Conservation (phyloP, 495 filamentous ascomycete genomes). For the Podospora appendiculata region DNA sequence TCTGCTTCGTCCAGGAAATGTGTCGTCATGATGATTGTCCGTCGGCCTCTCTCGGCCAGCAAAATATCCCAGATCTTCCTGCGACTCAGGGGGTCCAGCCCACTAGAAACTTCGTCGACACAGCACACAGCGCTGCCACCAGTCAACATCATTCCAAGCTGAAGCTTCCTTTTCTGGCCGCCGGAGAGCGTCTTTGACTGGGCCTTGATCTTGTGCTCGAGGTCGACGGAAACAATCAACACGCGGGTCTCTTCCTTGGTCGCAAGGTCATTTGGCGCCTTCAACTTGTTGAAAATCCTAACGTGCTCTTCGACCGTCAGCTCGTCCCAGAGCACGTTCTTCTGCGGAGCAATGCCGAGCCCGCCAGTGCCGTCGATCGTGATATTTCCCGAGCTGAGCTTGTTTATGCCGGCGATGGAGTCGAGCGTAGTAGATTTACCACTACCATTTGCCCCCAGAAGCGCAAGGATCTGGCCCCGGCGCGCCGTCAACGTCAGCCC, state of each 20-base stretch:
- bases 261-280: constrained; percentile 48
- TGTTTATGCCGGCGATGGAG: constrained; percentile 70
- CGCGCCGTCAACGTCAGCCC: constrained; percentile 55
- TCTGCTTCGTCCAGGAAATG: constrained; percentile 79
- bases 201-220: constrained; percentile 59
- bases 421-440: constrained; percentile 87
- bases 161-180: constrained; percentile 85
- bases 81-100: constrained; percentile 72
- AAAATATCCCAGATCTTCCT: constrained; percentile 89
- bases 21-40: constrained; percentile 79
- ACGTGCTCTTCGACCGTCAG: constrained; percentile 79
- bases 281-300: constrained; percentile 67
- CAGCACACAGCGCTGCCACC: constrained; percentile 79
- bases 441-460: constrained; percentile 79
- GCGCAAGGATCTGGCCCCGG: constrained; percentile 70
- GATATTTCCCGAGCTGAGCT: constrained; percentile 62
- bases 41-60: constrained; percentile 63
- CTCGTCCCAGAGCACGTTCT: constrained; percentile 84
- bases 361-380: constrained; percentile 63
- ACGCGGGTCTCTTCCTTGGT: constrained; percentile 45
- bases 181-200: constrained; percentile 66
- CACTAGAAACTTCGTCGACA: constrained; percentile 80
- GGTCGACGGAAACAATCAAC: constrained; percentile 60
- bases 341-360: constrained; percentile 81
- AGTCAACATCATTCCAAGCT: constrained; percentile 88